phyloP scores from a whole-genome alignment of 2,329 filamentous ascomycete genomes.

The Colletotrichum endophyticum region DNA sequence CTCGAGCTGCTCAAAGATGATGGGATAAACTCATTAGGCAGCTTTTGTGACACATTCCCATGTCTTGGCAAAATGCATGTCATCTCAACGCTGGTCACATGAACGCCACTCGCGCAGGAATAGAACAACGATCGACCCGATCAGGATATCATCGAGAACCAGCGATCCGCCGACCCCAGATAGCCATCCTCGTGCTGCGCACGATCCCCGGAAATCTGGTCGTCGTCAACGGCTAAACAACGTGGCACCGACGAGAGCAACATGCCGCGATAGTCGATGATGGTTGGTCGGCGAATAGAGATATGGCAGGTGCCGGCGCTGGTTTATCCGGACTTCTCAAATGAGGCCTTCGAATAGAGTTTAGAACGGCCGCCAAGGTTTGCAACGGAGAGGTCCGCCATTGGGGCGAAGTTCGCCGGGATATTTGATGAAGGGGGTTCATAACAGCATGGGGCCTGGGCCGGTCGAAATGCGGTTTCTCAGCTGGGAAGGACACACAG shows the following conservation, averaged over 20 bases:
- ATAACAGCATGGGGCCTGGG: constrained; percentile 3
- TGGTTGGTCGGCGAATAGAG: not conserved
- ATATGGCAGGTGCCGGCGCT: not conserved
- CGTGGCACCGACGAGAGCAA: not conserved
- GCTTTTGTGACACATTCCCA: not conserved
- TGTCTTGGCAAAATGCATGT: not conserved
- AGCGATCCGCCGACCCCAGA: not conserved
- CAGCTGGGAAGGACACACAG: not conserved
- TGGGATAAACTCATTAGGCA: not conserved
- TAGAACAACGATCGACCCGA: not conserved
- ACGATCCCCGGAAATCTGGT: not conserved
- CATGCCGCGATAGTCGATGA: not conserved
- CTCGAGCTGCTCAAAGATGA: not conserved
- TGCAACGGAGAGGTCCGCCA: not conserved
- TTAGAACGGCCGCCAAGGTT: not conserved
- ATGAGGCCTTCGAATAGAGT: not conserved
- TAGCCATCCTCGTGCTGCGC: not conserved
- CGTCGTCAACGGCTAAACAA: not conserved
- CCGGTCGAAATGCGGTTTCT: not conserved
- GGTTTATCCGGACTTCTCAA: not conserved
- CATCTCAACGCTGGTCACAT: not conserved
- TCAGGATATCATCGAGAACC: not conserved
- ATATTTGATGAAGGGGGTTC: constrained; percentile 13
- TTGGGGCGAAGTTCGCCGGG: not conserved
- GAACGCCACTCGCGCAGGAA: not conserved